phyloP scores from a whole-genome alignment of 257 asterid genomes.

The Salvia rosmarinus region DNA sequence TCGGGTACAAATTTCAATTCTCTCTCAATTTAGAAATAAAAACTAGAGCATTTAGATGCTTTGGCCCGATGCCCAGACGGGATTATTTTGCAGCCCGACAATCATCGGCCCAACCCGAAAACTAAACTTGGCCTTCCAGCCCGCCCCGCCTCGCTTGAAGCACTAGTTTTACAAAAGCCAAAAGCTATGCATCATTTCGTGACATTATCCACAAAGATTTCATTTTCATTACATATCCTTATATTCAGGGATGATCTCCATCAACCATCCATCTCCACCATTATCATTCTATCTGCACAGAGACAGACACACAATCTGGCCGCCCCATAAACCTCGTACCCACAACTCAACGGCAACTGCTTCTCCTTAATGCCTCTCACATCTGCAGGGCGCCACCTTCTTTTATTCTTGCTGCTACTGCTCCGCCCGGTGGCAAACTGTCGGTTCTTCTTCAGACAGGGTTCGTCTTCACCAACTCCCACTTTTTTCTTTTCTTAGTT shows the following conservation, averaged over 20 bases:
- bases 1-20: too few relatives aligned
- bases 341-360: constrained; percentile 5
- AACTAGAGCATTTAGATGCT: too few relatives aligned
- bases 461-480: constrained; percentile 30
- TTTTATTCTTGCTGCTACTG: constrained; percentile 33
- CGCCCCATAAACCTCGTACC: background rate
- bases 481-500: background rate
- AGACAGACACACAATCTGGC: constrained; percentile 19
- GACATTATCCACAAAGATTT: background rate
- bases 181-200: background rate
- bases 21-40: too few relatives aligned
- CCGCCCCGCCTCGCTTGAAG: too few relatives aligned
- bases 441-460: constrained; percentile 54
- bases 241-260: constrained; percentile 39
- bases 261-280: constrained; percentile 29
- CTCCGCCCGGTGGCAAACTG: constrained; percentile 43
- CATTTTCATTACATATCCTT: background rate
- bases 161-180: too few relatives aligned
- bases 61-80: too few relatives aligned
- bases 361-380: background rate
- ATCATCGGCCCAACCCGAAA: too few relatives aligned
- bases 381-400: constrained; percentile 33
- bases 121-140: too few relatives aligned
- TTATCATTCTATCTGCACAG: background rate
- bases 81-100: too few relatives aligned